Base-by-base conservation (phyloP, 441 rosid genomes). In the Populus hybrid region DNA sequence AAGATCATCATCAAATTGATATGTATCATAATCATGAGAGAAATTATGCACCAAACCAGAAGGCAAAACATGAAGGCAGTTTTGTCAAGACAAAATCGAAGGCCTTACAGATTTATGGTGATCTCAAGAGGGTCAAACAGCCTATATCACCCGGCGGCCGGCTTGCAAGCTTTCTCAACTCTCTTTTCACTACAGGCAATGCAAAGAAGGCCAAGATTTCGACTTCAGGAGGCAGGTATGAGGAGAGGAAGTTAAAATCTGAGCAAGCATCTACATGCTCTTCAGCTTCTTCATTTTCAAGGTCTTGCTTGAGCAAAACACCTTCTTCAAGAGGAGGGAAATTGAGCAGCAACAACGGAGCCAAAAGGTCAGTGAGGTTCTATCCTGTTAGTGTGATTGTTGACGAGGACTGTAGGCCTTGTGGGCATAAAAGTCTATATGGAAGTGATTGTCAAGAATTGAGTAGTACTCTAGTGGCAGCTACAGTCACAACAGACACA, bases 91-190 rank as follows among this genome's bases (percentile, higher is more conserved):
- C 88, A 0, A 94, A 90, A 84, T 85, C 87, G n/a, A 89, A 90
- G 82, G 92, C 93, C 0, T 21, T 80, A 67, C 91, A 91, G 77
- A 87, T 92, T 74, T 87, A 90, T 68, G 80, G 87, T 23, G 87
- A 91, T 75, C 82, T 86, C n/a, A 94, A 89, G 89, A 92, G 91
- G 76, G 89, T 85, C 46, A 92, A 92, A 81, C 93, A 90, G 67
- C 98, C 99, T 38, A 90, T 95, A 82, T 95, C 99, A 6, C 98
- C 99, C 0, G 98, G 89, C 0, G 94, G 96, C 28, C 75, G 93
- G 10, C 87, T 95, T 57, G 91, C 95, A 0, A 92, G 80, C 80
- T 95, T 95, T 84, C 81, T 95, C 38, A 94, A 94, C 74, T 92
- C 99, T 3, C 81, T 95, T 66, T 93, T 95, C 84, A 78, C 89